Evolutionary conservation across 257 asterid genomes (phyloP).

Genomic region (Penstemon barbatus): DNA sequence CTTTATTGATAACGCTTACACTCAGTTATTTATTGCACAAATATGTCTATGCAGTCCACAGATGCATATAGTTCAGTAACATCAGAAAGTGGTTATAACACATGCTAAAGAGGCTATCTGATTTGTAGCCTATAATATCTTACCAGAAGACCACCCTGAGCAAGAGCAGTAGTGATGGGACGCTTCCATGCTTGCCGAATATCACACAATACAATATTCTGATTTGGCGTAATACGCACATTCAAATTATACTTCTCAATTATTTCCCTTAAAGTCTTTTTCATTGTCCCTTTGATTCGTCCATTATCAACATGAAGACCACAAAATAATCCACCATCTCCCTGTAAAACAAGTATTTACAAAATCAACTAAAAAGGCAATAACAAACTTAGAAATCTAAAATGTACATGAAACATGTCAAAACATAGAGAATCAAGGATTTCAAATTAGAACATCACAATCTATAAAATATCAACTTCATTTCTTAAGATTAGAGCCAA

Average conservation of each 20-base stretch:
- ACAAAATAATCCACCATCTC: conserved; percentile 85
- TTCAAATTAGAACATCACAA: background rate
- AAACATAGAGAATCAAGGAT: background rate
- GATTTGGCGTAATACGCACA: conserved; percentile 91
- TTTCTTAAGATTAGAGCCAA: conserved; percentile 24
- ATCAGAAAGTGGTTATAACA: conserved; percentile 7
- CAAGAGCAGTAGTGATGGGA: conserved; percentile 78
- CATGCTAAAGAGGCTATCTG: background rate
- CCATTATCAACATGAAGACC: conserved; percentile 97
- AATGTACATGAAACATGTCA: background rate
- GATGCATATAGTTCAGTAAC: background rate
- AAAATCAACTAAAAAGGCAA: conserved; percentile 8
- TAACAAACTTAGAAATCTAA: conserved; percentile 10
- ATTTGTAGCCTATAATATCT: conserved; percentile 23
- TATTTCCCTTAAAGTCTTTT: conserved; percentile 75
- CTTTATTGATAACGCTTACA: conserved; percentile 4
- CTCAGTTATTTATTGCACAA: background rate
- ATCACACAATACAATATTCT: conserved; percentile 81
- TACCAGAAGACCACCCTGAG: conserved; percentile 98
- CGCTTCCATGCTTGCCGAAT: conserved; percentile 80
- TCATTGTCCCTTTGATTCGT: conserved; percentile 76
- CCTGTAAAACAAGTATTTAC: conserved; percentile 45
- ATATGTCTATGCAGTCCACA: background rate
- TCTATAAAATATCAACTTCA: conserved; percentile 3
- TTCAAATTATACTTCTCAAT: conserved; percentile 85